phyloP scores from a whole-genome alignment of 805 yeast species.

The Pichia insulana region DNA sequence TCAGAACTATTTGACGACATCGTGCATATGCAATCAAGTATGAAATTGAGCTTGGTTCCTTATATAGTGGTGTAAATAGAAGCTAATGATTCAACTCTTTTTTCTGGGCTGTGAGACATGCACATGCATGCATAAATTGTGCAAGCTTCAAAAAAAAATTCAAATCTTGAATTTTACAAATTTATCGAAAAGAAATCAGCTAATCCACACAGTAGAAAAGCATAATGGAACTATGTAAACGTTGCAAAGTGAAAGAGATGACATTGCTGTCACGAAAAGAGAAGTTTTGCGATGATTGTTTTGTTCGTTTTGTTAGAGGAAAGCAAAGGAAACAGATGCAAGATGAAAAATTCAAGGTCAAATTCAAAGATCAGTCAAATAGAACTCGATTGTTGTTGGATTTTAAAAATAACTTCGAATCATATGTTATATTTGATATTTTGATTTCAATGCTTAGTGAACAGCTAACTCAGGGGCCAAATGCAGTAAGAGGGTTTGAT shows the following conservation, averaged over 20 bases:
- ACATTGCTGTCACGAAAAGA: constrained; percentile 52
- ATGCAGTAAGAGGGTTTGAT: constrained; percentile 62
- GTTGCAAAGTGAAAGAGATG: constrained; percentile 41
- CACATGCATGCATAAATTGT: too few species aligned
- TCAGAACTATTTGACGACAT: background rate
- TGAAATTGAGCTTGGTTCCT: too few species aligned
- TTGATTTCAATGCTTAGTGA: constrained; percentile 50
- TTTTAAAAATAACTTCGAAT: constrained; percentile 57
- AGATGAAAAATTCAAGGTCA: constrained; percentile 63
- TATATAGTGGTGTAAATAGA: too few species aligned
- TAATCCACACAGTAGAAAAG: background rate
- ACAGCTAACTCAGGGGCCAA: constrained; percentile 46
- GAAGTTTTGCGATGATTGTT: constrained; percentile 58
- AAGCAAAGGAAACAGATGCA: constrained; percentile 77
- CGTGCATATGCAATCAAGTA: background rate
- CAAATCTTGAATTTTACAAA: too few species aligned
- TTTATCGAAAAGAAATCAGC: too few species aligned
- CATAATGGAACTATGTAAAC: constrained; percentile 32
- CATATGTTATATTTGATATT: constrained; percentile 63
- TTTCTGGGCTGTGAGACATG: too few species aligned
- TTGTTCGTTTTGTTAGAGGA: constrained; percentile 59
- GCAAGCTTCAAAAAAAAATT: too few species aligned
- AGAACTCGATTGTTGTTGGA: constrained; percentile 46
- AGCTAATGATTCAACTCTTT: too few species aligned
- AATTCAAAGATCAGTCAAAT: constrained; percentile 39